phyloP scores from a whole-genome alignment of 2,329 filamentous ascomycete species.

The Cladobotryum mycophilum region DNA sequence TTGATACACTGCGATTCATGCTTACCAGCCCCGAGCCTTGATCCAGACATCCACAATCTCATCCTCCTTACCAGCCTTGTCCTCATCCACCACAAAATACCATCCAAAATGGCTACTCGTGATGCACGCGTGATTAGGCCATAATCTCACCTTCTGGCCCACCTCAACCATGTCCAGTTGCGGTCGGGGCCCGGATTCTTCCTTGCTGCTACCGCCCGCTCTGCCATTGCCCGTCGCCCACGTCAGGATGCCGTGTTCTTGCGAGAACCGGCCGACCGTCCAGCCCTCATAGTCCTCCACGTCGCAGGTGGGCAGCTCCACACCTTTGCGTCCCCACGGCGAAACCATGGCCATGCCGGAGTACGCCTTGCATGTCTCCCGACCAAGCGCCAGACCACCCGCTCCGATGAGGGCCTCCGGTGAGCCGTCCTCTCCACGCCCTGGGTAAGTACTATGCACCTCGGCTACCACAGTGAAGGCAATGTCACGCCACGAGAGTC shows the following conservation, averaged over 20 bases:
- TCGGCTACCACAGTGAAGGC: constrained; percentile 66
- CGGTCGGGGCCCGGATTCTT: constrained; percentile 21
- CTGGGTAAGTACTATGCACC: constrained; percentile 61
- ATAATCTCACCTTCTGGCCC: constrained; percentile 63
- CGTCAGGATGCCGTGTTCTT: constrained; percentile 69
- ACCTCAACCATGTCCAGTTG: constrained; percentile 37
- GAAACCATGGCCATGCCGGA: constrained; percentile 64
- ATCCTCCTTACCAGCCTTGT: constrained; percentile 44
- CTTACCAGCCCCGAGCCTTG: constrained; percentile 22
- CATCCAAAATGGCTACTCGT: constrained; percentile 64
- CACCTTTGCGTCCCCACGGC: constrained; percentile 42
- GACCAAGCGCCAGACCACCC: constrained; percentile 62
- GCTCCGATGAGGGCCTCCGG: constrained; percentile 64
- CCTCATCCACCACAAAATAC: constrained; percentile 68
- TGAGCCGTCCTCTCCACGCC: constrained; percentile 40
- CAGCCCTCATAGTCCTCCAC: constrained; percentile 45
- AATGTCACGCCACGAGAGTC: constrained; percentile 49
- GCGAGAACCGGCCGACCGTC: constrained; percentile 65
- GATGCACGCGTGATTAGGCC: constrained; percentile 79
- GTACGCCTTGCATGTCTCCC: constrained; percentile 70
- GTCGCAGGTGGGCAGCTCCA: constrained; percentile 20
- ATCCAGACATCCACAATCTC: constrained; percentile 69
- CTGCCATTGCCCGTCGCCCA: constrained; percentile 37
- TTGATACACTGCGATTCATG: too few relatives aligned
- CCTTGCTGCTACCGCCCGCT: background rate